Evolutionary conservation across 2,329 filamentous ascomycete species (phyloP).

Genomic region (Chaetomium strumarium): DNA sequence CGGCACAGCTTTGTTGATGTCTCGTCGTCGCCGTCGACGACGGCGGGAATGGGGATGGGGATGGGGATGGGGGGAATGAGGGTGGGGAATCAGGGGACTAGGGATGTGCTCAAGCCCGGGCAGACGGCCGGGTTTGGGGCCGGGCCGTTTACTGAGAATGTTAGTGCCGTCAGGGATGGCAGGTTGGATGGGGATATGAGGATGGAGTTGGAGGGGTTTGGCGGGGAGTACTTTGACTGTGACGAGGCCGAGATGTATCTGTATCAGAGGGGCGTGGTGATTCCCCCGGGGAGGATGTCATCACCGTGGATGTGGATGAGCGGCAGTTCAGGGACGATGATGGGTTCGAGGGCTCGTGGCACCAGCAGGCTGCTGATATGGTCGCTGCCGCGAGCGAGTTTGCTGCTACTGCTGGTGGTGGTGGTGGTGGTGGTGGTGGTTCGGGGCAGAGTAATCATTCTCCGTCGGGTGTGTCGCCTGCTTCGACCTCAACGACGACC

Average conservation of each 20-base stretch:
- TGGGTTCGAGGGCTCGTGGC: not conserved
- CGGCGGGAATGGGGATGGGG: slow-evolving; percentile 21
- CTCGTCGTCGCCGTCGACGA: no score
- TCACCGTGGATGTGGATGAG: slow-evolving; percentile 51
- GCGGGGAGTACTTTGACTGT: slow-evolving; percentile 71
- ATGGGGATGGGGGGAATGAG: not conserved
- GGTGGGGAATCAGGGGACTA: slow-evolving; percentile 35
- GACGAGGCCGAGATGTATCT: slow-evolving; percentile 74
- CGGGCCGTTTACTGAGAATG: slow-evolving; percentile 42
- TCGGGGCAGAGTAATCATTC: not conserved
- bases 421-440: no score
- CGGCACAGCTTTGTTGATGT: slow-evolving; percentile 38
- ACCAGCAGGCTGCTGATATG: no score
- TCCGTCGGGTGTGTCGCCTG: not conserved
- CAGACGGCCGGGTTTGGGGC: slow-evolving; percentile 35
- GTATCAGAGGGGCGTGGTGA: slow-evolving; percentile 53
- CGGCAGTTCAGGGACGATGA: slow-evolving; percentile 32
- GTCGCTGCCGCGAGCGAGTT: no score
- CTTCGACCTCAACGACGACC: no score
- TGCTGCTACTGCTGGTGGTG: no score
- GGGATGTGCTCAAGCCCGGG: slow-evolving; percentile 26
- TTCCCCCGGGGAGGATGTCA: slow-evolving; percentile 56
- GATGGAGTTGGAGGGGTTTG: slow-evolving; percentile 54
- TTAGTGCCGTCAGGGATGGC: slow-evolving; percentile 37
- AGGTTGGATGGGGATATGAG: slow-evolving; percentile 43